Base-by-base conservation (phyloP, 805 yeast genomes). In the Cyberlindnera bimundalis region DNA sequence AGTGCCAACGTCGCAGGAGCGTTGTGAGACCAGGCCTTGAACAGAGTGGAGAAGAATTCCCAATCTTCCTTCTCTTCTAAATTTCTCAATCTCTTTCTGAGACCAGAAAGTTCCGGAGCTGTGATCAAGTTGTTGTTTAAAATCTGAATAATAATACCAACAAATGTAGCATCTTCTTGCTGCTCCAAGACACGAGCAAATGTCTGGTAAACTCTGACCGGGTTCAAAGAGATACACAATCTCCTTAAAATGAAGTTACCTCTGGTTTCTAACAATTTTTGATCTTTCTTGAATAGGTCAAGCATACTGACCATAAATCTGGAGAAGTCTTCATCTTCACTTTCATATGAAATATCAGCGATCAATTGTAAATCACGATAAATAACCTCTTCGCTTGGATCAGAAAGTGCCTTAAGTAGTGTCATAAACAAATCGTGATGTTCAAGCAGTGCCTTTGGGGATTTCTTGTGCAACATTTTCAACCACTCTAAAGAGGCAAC, bases 401-500 rank as follows among this genome's bases (percentile, higher is more conserved):
- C 82, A 2, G 79, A 70, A 15, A 79, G 68, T 0, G 96, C 85
- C 55, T 80, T 82, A 39, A 93, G 68, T 27, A 93, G 67, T 0
- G 89, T 86, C 11, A 85, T 79, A 52, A 89, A 81, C 32, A 88
- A 83, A 43, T 77, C 83, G 42, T 72, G 67, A 40, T 73, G 75
- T 31, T 73, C 74, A 29, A 80, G 58, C 26, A 81, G 68, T 44
- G 76, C 72, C 29, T 67, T 63, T 3, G 84, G 83, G 16, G 82
- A 81, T 50, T 81, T 81, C 20, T 77, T 71, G 55, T 89, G 91
- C 29, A 93, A 69, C 73, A 87, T 78, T 13, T 80, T 78, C 24
- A 93, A 68, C 99, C 99, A 93, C 48, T 90, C 96, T 26, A 93
- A 66, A 18, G 93, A 81, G 0, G 95, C 87, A 25, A 88, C 72